Conservation (phyloP, 495 filamentous ascomycete genomes). For the Daldinia decipiens region DNA sequence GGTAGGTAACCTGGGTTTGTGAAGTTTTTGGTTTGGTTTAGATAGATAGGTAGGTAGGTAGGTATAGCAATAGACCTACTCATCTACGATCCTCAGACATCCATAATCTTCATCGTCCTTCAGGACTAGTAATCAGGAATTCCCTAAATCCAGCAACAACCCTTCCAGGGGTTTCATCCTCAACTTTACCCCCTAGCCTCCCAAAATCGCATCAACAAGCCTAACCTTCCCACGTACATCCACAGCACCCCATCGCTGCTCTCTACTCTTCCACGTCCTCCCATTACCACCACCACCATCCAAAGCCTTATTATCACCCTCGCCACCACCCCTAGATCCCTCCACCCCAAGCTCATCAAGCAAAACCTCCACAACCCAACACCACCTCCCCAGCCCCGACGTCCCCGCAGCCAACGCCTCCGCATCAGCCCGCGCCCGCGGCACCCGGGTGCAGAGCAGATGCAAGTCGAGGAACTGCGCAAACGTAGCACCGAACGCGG, state of each 20-base stretch:
- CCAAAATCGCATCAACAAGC: conserved; percentile 46
- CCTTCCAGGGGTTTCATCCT: too few relatives aligned
- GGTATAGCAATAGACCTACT: neutral
- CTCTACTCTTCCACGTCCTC: conserved; percentile 44
- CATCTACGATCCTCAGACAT: too few relatives aligned
- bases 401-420: conserved; percentile 13
- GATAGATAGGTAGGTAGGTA: neutral
- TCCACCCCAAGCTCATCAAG: conserved; percentile 55
- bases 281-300: neutral
- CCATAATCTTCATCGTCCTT: too few relatives aligned
- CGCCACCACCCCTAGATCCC: conserved; percentile 21
- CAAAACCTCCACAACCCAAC: conserved; percentile 59
- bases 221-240: conserved; percentile 47
- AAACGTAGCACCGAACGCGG: conserved; percentile 57
- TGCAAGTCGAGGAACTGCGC: conserved; percentile 57
- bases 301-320: neutral
- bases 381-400: conserved; percentile 1
- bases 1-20: too few relatives aligned
- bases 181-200: neutral
- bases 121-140: too few relatives aligned
- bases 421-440: conserved; percentile 44
- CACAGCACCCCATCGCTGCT: conserved; percentile 58
- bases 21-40: neutral
- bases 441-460: conserved; percentile 53
- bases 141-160: too few relatives aligned